Conservation (phyloP, 2,329 filamentous ascomycete genomes). For the Colletotrichum nymphaeae region DNA sequence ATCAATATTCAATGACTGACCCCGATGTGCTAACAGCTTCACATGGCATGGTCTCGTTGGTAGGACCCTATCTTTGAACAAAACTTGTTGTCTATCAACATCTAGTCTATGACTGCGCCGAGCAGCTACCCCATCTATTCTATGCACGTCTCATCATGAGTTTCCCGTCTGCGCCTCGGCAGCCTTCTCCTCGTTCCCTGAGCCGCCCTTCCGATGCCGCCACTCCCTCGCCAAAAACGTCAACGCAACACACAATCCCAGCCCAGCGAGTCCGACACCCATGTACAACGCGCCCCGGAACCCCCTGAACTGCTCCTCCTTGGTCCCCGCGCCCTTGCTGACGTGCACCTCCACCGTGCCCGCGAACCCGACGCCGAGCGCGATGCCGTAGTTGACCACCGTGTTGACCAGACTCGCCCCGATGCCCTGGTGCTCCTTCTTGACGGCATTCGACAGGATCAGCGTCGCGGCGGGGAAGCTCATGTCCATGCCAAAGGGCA, state of each 20-base stretch:
- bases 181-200: slow-evolving; percentile 2
- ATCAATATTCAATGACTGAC: too few species aligned
- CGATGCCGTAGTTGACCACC: slow-evolving; percentile 76
- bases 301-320: slow-evolving; percentile 44
- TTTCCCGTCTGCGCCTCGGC: background rate
- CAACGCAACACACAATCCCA: slow-evolving; percentile 19
- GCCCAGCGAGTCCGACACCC: slow-evolving; percentile 49
- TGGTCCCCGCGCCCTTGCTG: slow-evolving; percentile 33
- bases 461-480: slow-evolving; percentile 72
- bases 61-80: background rate
- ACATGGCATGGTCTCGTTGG: too few species aligned
- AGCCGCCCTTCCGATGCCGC: background rate
- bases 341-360: slow-evolving; percentile 68
- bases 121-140: background rate
- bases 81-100: background rate
- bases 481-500: slow-evolving; percentile 75
- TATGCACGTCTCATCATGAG: background rate
- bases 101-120: background rate
- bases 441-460: slow-evolving; percentile 65
- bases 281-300: slow-evolving; percentile 54
- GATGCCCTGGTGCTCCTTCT: slow-evolving; percentile 58
- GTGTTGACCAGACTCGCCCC: slow-evolving; percentile 69
- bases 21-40: too few species aligned
- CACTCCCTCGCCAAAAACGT: slow-evolving; percentile 31
- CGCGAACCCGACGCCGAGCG: slow-evolving; percentile 73